These are phyloP conservation scores for Pythium coloratum DNA, from an alignment of 352 stramenopile genomes.

Conservation along the genomic window DNA sequence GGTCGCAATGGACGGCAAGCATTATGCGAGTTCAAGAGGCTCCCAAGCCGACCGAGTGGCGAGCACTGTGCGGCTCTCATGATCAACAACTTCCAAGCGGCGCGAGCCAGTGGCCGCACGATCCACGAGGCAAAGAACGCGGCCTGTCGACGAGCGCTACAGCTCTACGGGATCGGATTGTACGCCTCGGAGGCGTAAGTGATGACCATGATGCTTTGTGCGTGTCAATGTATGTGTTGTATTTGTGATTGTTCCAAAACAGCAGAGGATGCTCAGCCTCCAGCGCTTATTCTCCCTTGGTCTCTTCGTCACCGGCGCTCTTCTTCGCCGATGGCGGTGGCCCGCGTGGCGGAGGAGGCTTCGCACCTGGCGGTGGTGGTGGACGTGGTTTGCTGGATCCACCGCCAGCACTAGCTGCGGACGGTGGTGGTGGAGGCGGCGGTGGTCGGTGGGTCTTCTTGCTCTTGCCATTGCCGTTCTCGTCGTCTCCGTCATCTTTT, in stretches of 20 bases:
- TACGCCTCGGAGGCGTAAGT: slow-evolving; percentile 1
- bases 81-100: slow-evolving; percentile 63
- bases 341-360: slow-evolving; percentile 61
- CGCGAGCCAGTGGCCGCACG: slow-evolving; percentile 60
- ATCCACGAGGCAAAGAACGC: slow-evolving; percentile 71
- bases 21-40: slow-evolving; percentile 52
- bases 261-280: background rate
- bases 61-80: slow-evolving; percentile 66
- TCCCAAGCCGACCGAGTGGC: slow-evolving; percentile 27
- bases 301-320: slow-evolving; percentile 29
- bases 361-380: slow-evolving; percentile 52
- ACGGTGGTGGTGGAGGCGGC: slow-evolving; percentile 34
- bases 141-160: slow-evolving; percentile 62
- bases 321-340: slow-evolving; percentile 38
- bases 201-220: background rate
- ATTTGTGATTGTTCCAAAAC: slow-evolving; percentile 15
- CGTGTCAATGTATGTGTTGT: slow-evolving; percentile 2
- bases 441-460: slow-evolving; percentile 27
- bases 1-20: slow-evolving; percentile 34
- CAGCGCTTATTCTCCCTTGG: slow-evolving; percentile 18
- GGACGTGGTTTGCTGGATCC: slow-evolving; percentile 48
- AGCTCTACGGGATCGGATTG: slow-evolving; percentile 63
- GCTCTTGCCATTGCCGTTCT: slow-evolving; percentile 28
- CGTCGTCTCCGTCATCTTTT: slow-evolving; percentile 28
- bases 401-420: slow-evolving; percentile 10